Percentiles rank a stretch among this genome's conserved stretches.
These are phyloP conservation scores for Paradendryphiella salina DNA, from an alignment of 2,329 filamentous ascomycete species.

Conservation along the genomic window DNA sequence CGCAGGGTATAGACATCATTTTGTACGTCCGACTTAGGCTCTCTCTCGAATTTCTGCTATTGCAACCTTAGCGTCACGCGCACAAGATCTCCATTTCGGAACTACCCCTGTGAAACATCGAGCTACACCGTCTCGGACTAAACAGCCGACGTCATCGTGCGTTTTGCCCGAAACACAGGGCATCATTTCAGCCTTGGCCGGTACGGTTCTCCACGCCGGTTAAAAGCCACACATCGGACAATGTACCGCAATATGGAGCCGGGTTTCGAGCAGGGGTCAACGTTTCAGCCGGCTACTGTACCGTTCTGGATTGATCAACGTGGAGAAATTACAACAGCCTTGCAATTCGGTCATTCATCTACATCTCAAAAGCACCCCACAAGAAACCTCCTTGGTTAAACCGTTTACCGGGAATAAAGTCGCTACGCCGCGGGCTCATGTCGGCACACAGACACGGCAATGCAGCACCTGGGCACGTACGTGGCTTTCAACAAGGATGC, in stretches of 20 bases:
- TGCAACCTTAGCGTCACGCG: conserved; percentile 13
- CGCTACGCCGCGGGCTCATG: conserved; percentile 6
- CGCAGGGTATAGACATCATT: conserved; percentile 4
- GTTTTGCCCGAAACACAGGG: conserved; percentile 7
- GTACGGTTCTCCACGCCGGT: conserved; percentile 11
- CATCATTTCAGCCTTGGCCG: conserved; percentile 9
- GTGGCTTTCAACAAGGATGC: conserved; percentile 1
- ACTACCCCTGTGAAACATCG: conserved; percentile 21
- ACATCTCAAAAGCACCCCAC: neutral
- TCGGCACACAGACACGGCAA: conserved; percentile 2
- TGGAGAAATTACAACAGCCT: conserved; percentile 10
- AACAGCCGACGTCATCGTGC: conserved; percentile 9
- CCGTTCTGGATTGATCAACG: conserved; percentile 10
- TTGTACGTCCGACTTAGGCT: conserved; percentile 14
- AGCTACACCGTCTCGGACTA: conserved; percentile 10
- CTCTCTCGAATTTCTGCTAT: conserved; percentile 10
- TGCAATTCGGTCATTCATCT: conserved; percentile 3
- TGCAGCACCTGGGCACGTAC: neutral
- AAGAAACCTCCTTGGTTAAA: conserved; percentile 7
- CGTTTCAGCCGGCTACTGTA: conserved; percentile 18
- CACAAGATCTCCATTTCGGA: conserved; percentile 11
- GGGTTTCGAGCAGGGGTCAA: conserved; percentile 13
- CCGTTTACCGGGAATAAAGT: conserved; percentile 4
- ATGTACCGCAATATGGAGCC: conserved; percentile 19
- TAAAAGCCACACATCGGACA: conserved; percentile 15